These are phyloP conservation scores for Ophiocordyceps camponoti-leonardi DNA, from an alignment of 2,329 filamentous ascomycete genomes.

Conservation along the genomic window DNA sequence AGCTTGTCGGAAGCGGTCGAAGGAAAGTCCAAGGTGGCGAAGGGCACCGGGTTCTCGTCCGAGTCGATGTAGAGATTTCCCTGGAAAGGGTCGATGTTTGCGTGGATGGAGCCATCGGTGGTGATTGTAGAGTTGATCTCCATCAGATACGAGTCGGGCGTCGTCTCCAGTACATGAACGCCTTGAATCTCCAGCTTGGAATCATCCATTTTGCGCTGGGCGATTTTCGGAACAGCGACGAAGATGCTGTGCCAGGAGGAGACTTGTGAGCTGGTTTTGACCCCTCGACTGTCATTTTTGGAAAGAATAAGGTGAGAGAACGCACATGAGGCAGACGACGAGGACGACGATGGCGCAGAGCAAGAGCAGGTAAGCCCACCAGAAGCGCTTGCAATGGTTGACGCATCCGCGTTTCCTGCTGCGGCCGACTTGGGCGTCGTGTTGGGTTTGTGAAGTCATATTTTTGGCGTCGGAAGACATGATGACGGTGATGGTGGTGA, in stretches of 20 bases:
- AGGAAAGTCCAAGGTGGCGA: constrained; percentile 34
- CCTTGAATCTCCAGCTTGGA: constrained; percentile 33
- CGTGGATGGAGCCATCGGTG: constrained; percentile 32
- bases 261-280: no score
- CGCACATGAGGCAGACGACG: constrained; percentile 43
- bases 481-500: not conserved
- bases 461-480: constrained; percentile 14
- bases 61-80: constrained; percentile 38
- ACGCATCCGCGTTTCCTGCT: constrained; percentile 21
- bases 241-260: constrained; percentile 28
- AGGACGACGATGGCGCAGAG: constrained; percentile 32
- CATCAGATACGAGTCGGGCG: constrained; percentile 27
- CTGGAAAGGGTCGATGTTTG: constrained; percentile 30
- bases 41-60: constrained; percentile 23
- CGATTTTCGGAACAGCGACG: constrained; percentile 37
- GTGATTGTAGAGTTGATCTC: constrained; percentile 37
- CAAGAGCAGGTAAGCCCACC: constrained; percentile 42
- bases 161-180: constrained; percentile 30
- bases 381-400: constrained; percentile 36
- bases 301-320: constrained; percentile 5
- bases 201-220: constrained; percentile 36
- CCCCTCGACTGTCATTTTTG: not conserved
- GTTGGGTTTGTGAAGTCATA: constrained; percentile 17
- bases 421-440: constrained; percentile 8
- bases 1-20: constrained; percentile 28